Conservation (phyloP, 2,329 filamentous ascomycete species). For the Penicillium sp. region DNA sequence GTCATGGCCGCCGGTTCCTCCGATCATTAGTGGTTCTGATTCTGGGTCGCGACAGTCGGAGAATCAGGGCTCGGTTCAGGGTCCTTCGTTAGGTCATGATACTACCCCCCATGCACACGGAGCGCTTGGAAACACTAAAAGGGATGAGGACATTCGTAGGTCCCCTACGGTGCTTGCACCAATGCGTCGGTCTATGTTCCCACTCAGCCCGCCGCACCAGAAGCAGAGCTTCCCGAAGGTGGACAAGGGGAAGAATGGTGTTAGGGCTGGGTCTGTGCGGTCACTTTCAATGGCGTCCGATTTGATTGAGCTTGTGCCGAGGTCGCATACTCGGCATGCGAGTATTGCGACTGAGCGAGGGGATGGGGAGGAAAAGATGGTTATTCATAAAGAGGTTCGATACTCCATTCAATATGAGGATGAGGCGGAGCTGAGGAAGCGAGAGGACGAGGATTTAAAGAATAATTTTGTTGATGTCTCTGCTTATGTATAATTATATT, state of each 20-base stretch:
- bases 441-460: slow-evolving; percentile 3
- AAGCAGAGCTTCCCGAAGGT: neutral
- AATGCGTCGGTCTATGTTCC: slow-evolving; percentile 15
- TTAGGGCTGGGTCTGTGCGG: neutral
- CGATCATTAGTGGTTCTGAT: neutral
- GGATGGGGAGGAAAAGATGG: slow-evolving; percentile 26
- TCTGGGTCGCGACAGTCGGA: neutral
- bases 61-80: neutral
- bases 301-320: slow-evolving; percentile 20
- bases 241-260: slow-evolving; percentile 4
- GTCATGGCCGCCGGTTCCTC: neutral
- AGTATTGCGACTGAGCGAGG: slow-evolving; percentile 14
- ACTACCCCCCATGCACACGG: neutral
- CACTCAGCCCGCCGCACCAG: slow-evolving; percentile 1
- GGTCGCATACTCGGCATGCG: slow-evolving; percentile 3
- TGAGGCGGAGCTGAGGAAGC: slow-evolving; percentile 16
- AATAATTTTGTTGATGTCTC: slow-evolving; percentile 13
- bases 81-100: slow-evolving; percentile 2
- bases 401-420: slow-evolving; percentile 31
- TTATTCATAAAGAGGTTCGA: slow-evolving; percentile 35
- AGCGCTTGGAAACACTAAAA: neutral
- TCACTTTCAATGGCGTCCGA: slow-evolving; percentile 4
- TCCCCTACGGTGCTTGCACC: neutral
- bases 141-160: neutral
- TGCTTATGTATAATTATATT: slow-evolving; percentile 16